A percentile compares a stretch with the other conserved stretches of the same genome.
phyloP scores from a whole-genome alignment of 2,329 filamentous ascomycete genomes.

The Tolypocladium pustulatum region DNA sequence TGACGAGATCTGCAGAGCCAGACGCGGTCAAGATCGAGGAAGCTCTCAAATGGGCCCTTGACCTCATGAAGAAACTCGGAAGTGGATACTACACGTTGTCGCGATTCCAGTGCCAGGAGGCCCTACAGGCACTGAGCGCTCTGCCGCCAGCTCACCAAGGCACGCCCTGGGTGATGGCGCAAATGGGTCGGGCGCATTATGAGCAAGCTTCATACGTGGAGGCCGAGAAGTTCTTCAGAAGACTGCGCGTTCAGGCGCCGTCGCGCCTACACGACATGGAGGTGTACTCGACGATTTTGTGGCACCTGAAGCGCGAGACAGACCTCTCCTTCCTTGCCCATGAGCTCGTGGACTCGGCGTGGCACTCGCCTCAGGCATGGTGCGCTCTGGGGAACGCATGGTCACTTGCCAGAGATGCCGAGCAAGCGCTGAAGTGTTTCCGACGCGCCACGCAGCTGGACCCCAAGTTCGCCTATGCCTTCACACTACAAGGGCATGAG shows the following conservation, averaged over 20 bases:
- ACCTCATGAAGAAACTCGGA: conserved; percentile 73
- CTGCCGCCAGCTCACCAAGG: conserved; percentile 70
- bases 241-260: conserved; percentile 68
- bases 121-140: conserved; percentile 61
- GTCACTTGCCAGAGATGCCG: conserved; percentile 84
- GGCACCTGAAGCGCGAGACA: conserved; percentile 88
- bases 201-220: conserved; percentile 81
- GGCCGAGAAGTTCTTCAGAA: conserved; percentile 76
- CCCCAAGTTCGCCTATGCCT: conserved; percentile 86
- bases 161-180: conserved; percentile 85
- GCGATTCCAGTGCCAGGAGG: conserved; percentile 68
- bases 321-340: conserved; percentile 89
- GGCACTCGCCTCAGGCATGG: conserved; percentile 90
- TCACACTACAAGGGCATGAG: conserved; percentile 91
- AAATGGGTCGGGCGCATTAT: conserved; percentile 83
- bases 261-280: conserved; percentile 91
- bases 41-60: conserved; percentile 64
- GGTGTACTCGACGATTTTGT: conserved; percentile 96
- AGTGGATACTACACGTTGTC: conserved; percentile 69
- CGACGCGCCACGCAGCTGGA: conserved; percentile 86
- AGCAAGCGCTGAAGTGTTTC: conserved; percentile 91
- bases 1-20: conserved; percentile 29
- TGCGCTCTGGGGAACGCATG: conserved; percentile 92
- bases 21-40: conserved; percentile 62
- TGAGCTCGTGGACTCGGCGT: conserved; percentile 76